These are phyloP conservation scores for Ascochyta koolunga DNA, from an alignment of 2,329 filamentous ascomycete genomes.

Conservation along the genomic window DNA sequence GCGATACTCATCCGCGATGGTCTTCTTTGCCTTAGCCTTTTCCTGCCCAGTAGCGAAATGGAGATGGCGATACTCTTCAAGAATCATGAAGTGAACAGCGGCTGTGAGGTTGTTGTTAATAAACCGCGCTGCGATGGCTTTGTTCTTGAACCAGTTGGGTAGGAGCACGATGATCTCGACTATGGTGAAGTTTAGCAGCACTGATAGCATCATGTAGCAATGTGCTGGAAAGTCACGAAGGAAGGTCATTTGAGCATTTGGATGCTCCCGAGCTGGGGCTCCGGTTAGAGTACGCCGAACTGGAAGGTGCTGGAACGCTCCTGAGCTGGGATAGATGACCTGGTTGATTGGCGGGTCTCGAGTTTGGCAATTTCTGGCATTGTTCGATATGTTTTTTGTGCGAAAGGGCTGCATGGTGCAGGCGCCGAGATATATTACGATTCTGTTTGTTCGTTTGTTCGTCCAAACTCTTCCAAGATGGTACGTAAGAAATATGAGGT, in stretches of 20 bases:
- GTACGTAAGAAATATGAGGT: too few species aligned
- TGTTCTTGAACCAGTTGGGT: conserved; percentile 26
- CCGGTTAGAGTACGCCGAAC: conserved; percentile 16
- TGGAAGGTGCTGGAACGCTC: conserved; percentile 3
- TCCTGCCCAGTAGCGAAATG: conserved; percentile 1
- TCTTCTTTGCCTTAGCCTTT: conserved; percentile 13
- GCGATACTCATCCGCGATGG: conserved; percentile 24
- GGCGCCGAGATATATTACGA: too few species aligned
- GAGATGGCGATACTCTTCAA: conserved; percentile 20
- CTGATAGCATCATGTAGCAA: conserved; percentile 14
- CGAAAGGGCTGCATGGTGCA: too few species aligned
- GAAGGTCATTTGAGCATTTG: conserved; percentile 2
- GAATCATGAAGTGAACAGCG: conserved; percentile 21
- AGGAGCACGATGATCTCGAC: conserved; percentile 25
- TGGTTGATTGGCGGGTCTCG: neutral
- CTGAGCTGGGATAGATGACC: conserved; percentile 1
- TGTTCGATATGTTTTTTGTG: neutral
- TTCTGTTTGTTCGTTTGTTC: too few species aligned
- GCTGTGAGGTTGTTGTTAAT: conserved; percentile 23
- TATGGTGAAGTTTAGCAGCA: conserved; percentile 23
- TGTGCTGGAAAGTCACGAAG: conserved; percentile 13
- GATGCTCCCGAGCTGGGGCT: neutral
- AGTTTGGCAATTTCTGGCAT: neutral
- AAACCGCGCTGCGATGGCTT: conserved; percentile 14
- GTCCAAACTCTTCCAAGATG: too few species aligned